Evolutionary conservation across 768 basidiomycete species (phyloP).

Genomic region (Leucosporidium creatinivorum): DNA sequence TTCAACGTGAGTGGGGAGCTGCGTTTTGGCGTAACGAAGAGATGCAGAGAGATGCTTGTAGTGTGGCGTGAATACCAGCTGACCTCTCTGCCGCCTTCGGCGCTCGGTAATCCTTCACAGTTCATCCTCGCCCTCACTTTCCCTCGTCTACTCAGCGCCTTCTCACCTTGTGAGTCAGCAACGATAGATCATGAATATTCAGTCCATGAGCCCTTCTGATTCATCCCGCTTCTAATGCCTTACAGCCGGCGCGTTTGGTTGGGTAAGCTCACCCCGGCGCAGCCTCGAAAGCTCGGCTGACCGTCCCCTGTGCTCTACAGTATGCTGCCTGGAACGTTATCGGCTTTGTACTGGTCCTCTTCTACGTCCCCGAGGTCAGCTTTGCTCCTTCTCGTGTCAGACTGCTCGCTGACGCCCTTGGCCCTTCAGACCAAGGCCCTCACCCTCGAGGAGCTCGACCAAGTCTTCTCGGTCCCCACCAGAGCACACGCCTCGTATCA

Average conservation of each 20-base stretch:
- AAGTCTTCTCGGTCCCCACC: slow-evolving; percentile 25
- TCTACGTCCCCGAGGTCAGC: slow-evolving; percentile 37
- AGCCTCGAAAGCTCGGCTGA: too few species aligned
- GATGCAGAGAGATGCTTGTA: too few species aligned
- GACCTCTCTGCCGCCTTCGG: too few species aligned
- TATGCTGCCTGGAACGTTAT: slow-evolving; percentile 47
- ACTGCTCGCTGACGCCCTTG: background rate
- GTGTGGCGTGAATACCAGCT: too few species aligned
- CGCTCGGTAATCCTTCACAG: slow-evolving; percentile 41
- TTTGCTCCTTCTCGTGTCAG: background rate
- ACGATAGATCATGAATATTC: too few species aligned
- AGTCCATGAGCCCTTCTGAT: too few species aligned
- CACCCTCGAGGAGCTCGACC: slow-evolving; percentile 25
- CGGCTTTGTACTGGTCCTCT: slow-evolving; percentile 34
- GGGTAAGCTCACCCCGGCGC: slow-evolving; percentile 27
- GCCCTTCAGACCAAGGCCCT: too few species aligned
- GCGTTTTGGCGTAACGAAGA: too few species aligned
- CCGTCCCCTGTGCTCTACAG: slow-evolving; percentile 20
- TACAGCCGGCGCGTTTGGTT: slow-evolving; percentile 65
- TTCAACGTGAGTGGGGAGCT: slow-evolving; percentile 12
- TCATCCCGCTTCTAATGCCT: too few species aligned
- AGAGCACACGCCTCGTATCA: slow-evolving; percentile 9
- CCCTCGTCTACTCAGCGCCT: slow-evolving; percentile 28
- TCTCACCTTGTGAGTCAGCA: background rate
- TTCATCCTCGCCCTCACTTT: slow-evolving; percentile 50